Base-by-base conservation (phyloP, 2,329 filamentous ascomycete genomes). In the Lachnellula subtilissima region DNA sequence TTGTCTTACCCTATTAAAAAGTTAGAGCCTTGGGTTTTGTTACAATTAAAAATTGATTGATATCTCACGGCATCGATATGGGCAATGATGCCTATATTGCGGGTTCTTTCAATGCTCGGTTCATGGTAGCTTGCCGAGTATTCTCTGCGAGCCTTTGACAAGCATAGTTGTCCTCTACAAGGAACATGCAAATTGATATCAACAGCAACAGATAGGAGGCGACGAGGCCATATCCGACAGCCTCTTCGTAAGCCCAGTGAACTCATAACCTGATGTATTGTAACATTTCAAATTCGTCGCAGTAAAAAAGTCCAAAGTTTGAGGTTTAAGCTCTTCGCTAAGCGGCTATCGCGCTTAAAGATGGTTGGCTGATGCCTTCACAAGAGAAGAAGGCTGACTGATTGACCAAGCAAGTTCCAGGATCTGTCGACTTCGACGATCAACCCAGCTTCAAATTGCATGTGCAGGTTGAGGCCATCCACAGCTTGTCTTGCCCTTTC, bases 71-170 rank as follows among this genome's bases (percentile, higher is more conserved):
- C 94, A 84, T 97, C 94, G 62, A 99, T 96, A 72, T 99, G 94
- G 57, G 94, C 94, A 72, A 99, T 97, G 64, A 99, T 97, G 59
- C 94, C 94, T 70, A 99, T 97, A 70, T 99, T 99, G 65, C 93
- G 82, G 51, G 92, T 94, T 65, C 83, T 83, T 40, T 82, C 59
- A 46, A 66, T 57, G 45, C 48, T 53, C 2, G 60, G 58, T 49
- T 66, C 62, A 56, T 64, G 57, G 46, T 60, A 51, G 54, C 54
- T 58, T 42, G 65, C 63, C 17, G 56, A 60, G 53, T 57, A 61
- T 47, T 61, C 57, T 47, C 48, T 39, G 46, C 53, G 50, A n/a
- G 52, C 32, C 39, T 50, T 48, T 22, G 54, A 50, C 43, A 43
- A n/a, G 40, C 39, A 47, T 15, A 23, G 53, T 49, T 52, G 46